phyloP scores from a whole-genome alignment of 441 rosid species.

The Populus hybrid region DNA sequence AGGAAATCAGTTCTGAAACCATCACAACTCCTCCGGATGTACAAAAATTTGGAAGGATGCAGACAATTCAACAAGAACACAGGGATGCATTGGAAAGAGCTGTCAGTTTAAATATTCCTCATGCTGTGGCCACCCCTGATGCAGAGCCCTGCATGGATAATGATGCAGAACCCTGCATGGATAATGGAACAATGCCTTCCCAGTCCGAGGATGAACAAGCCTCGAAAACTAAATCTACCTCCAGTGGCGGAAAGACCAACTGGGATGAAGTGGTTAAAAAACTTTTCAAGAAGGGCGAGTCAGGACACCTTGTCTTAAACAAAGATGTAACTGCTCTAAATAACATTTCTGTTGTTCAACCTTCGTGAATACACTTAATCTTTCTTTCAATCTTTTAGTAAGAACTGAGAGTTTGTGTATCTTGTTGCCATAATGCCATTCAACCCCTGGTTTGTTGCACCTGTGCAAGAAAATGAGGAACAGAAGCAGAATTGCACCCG shows the following conservation, averaged over 20 bases:
- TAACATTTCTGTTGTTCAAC: neutral
- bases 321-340: conserved; percentile 18
- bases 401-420: neutral
- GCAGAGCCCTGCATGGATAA: conserved; percentile 21
- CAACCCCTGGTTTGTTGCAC: neutral
- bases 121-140: conserved; percentile 42
- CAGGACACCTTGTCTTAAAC: conserved; percentile 32
- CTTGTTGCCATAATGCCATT: neutral
- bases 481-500: neutral
- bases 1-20: conserved; percentile 41
- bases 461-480: neutral
- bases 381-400: neutral
- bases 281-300: conserved; percentile 48
- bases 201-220: conserved; percentile 11
- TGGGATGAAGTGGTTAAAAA: conserved; percentile 72
- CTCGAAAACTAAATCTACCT: conserved; percentile 10
- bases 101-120: conserved; percentile 76
- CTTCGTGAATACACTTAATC: neutral
- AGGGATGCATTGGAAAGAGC: conserved; percentile 86
- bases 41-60: conserved; percentile 63
- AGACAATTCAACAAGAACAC: conserved; percentile 74
- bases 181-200: conserved; percentile 21
- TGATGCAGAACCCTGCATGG: conserved; percentile 25
- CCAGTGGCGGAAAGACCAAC: conserved; percentile 29
- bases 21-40: conserved; percentile 57